These are phyloP conservation scores for Mycena haematopus DNA, from an alignment of 768 basidiomycete species.

Conservation along the genomic window DNA sequence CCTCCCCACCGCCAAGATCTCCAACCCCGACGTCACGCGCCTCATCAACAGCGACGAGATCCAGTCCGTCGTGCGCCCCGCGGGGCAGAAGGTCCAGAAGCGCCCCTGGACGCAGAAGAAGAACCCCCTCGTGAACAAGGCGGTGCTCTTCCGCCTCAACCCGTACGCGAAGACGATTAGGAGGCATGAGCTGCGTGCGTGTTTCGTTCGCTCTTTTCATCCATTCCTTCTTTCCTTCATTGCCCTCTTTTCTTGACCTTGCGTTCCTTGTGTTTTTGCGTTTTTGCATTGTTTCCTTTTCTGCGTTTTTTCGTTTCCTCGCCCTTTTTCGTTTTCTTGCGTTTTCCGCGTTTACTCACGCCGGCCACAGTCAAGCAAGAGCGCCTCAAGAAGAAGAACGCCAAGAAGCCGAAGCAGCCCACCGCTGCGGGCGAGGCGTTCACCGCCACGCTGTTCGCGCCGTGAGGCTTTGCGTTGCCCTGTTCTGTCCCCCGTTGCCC, in stretches of 20 bases:
- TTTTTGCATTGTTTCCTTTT: too few relatives aligned
- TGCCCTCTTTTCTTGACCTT: too few relatives aligned
- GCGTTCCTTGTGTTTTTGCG: not conserved
- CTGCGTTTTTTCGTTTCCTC: too few relatives aligned
- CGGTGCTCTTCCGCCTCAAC: slow-evolving; percentile 95
- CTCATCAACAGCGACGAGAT: slow-evolving; percentile 99
- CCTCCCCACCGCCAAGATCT: slow-evolving; percentile 94
- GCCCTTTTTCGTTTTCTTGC: too few relatives aligned
- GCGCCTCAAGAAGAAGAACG: slow-evolving; percentile 67
- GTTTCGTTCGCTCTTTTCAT: slow-evolving; percentile 41
- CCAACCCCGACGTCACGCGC: slow-evolving; percentile 95
- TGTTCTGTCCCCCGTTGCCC: too few relatives aligned
- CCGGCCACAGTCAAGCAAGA: slow-evolving; percentile 74
- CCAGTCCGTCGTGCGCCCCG: slow-evolving; percentile 94
- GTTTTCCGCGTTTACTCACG: too few relatives aligned
- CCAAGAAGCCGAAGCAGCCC: slow-evolving; percentile 68
- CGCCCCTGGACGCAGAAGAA: slow-evolving; percentile 99
- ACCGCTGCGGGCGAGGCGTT: slow-evolving; percentile 80
- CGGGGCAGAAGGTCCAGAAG: slow-evolving; percentile 83
- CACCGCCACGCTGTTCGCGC: slow-evolving; percentile 84
- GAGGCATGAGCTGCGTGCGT: slow-evolving; percentile 86
- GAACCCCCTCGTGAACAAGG: slow-evolving; percentile 96
- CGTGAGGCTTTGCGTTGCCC: too few relatives aligned
- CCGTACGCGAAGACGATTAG: slow-evolving; percentile 96
- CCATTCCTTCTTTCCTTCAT: slow-evolving; percentile 2